phyloP scores from a whole-genome alignment of 2,329 filamentous ascomycete species.

The Fusarium nurragi region DNA sequence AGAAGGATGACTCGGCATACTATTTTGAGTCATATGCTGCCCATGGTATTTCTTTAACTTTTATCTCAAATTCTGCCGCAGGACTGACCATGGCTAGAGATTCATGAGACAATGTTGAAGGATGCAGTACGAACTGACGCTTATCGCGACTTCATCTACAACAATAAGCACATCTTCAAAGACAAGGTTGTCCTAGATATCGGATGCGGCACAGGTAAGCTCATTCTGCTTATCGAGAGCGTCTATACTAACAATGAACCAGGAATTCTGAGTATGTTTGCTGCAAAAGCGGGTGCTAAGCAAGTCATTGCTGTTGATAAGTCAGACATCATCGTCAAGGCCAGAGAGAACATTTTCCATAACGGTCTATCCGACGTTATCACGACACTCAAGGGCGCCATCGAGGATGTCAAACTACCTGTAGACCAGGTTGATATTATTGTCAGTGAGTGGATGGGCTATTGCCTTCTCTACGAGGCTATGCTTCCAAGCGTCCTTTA shows the following conservation, averaged over 20 bases:
- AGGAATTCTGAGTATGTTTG: slow-evolving; percentile 94
- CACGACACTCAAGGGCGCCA: slow-evolving; percentile 82
- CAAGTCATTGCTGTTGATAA: slow-evolving; percentile 93
- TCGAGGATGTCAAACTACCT: slow-evolving; percentile 85
- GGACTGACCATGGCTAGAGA: slow-evolving; percentile 62
- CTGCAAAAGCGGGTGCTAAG: slow-evolving; percentile 86
- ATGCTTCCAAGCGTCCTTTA: slow-evolving; percentile 95
- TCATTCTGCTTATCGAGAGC: slow-evolving; percentile 4
- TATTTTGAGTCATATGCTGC: slow-evolving; percentile 71
- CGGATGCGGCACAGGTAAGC: slow-evolving; percentile 77
- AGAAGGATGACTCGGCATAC: slow-evolving; percentile 51
- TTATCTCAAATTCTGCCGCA: background rate
- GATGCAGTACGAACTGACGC: slow-evolving; percentile 87
- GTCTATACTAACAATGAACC: background rate
- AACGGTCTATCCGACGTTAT: slow-evolving; percentile 80
- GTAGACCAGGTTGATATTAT: slow-evolving; percentile 90
- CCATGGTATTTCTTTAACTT: slow-evolving; percentile 58
- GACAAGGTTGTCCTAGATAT: slow-evolving; percentile 91
- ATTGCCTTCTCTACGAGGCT: slow-evolving; percentile 90
- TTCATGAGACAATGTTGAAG: slow-evolving; percentile 96
- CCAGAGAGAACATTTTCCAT: slow-evolving; percentile 82
- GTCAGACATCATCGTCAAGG: slow-evolving; percentile 87
- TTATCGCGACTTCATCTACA: slow-evolving; percentile 95
- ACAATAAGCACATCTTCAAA: slow-evolving; percentile 86
- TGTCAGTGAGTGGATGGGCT: slow-evolving; percentile 98